phyloP scores from a whole-genome alignment of 768 basidiomycete genomes.

The Cystobasidium tubakii region DNA sequence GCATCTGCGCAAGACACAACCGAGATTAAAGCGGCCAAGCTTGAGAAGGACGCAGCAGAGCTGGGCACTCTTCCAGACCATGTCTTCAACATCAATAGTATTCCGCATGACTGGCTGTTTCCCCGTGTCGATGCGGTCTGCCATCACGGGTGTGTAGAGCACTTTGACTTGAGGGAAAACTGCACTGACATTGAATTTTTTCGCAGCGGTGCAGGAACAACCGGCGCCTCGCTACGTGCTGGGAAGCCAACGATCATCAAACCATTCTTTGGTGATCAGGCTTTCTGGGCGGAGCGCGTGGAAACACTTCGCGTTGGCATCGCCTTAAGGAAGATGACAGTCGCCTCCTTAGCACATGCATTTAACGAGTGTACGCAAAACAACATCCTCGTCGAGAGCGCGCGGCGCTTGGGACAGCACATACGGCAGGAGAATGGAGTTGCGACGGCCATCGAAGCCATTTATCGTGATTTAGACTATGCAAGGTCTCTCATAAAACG shows the following conservation, averaged over 20 bases:
- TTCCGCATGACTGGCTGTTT: slow-evolving; percentile 77
- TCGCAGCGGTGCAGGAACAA: slow-evolving; percentile 45
- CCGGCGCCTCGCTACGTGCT: slow-evolving; percentile 54
- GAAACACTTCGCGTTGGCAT: slow-evolving; percentile 88
- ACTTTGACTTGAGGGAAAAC: no score
- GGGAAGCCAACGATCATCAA: slow-evolving; percentile 92
- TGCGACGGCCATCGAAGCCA: slow-evolving; percentile 80
- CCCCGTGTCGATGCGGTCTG: slow-evolving; percentile 88
- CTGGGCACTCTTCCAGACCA: slow-evolving; percentile 63
- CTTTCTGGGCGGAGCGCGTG: slow-evolving; percentile 97
- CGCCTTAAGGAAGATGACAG: slow-evolving; percentile 78
- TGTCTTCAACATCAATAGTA: slow-evolving; percentile 73
- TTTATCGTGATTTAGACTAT: slow-evolving; percentile 94
- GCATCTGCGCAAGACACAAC: slow-evolving; percentile 49
- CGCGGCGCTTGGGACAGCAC: slow-evolving; percentile 73
- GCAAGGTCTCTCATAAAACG: slow-evolving; percentile 78
- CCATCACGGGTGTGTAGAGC: slow-evolving; percentile 73
- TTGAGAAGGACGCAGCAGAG: slow-evolving; percentile 60
- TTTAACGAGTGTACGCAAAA: slow-evolving; percentile 77
- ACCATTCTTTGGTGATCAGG: slow-evolving; percentile 97
- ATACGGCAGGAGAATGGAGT: slow-evolving; percentile 95
- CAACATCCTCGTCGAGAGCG: slow-evolving; percentile 77
- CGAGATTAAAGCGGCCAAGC: slow-evolving; percentile 49
- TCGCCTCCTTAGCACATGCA: slow-evolving; percentile 69
- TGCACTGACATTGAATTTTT: no score